phyloP scores from a whole-genome alignment of 148 eudicot species.

The Dianthus caryophyllus region DNA sequence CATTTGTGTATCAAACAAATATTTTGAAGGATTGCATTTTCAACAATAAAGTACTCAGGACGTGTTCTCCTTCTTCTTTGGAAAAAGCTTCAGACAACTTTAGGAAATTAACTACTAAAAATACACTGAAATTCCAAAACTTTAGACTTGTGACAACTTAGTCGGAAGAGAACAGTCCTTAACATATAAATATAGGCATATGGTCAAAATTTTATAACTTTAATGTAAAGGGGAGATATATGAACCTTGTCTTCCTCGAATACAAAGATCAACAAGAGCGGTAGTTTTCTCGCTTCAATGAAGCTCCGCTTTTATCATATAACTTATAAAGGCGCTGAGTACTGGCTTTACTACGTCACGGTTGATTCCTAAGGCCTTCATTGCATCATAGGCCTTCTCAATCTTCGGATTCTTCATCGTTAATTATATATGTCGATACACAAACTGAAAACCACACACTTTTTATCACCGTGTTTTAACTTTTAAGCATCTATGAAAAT shows the following conservation, averaged over 20 bases:
- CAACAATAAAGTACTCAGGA: too few species aligned
- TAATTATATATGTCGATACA: background rate
- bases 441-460: background rate
- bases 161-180: too few species aligned
- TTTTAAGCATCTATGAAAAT: constrained; percentile 4
- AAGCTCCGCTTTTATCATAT: constrained; percentile 56
- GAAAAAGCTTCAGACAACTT: too few species aligned
- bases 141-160: too few species aligned
- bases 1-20: background rate
- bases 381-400: constrained; percentile 42
- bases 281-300: constrained; percentile 52
- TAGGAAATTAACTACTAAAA: too few species aligned
- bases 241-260: constrained; percentile 49
- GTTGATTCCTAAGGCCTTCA: constrained; percentile 41
- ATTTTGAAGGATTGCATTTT: background rate
- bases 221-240: background rate
- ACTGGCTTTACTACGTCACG: constrained; percentile 36
- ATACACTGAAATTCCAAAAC: too few species aligned
- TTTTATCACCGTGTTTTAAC: constrained; percentile 1
- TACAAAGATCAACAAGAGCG: constrained; percentile 63
- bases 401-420: constrained; percentile 29
- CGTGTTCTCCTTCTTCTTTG: too few species aligned
- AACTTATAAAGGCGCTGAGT: constrained; percentile 40
- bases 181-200: too few species aligned
- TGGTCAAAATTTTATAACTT: too few species aligned